Base-by-base conservation (phyloP, 208 protist genomes). In the Wallacemonas sp. region DNA sequence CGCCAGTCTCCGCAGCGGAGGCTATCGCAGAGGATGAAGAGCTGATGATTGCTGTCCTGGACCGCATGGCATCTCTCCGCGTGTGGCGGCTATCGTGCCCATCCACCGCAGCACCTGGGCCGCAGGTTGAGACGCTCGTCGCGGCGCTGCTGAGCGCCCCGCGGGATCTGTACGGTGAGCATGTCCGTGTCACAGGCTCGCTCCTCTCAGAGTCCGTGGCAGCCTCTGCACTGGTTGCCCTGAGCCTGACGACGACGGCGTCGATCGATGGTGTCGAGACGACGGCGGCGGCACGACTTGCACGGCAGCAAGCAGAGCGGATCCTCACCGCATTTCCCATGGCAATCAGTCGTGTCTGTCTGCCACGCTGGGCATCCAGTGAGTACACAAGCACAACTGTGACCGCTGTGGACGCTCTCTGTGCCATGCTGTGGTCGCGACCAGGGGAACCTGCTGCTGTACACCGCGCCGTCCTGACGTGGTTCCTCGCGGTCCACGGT, bases 41-140 rank as follows among this genome's bases (percentile, higher is more conserved):
- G 29, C 19, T 52, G n/a, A 44, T 63, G 57, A 4, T 5, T 8
- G 36, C 34, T 1, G 61, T 78, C 8, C 55, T 81, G 2, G 30
- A 61, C 11, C 17, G 24, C 26, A 75, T 81, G 46, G 33, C 55
- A 5, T 52, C 38, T 39, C 68, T 47, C 6, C 16, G 14, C 21
- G 58, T 61, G 52, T 79, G 74, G 74, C 61, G 46, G 36, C 63
- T 48, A 19, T 24, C 11, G 44, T 5, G 34, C 30, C 11, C 39
- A 69, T 16, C 34, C 66, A 2, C 5, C 4, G 24, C 60, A 38
- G 1, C 61, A 66, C 19, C 16, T 8, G 27, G 5, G 12, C 11
- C 27, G 27, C 48, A 56, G 6, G 48, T n/a, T 8, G 48, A 56
- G 27, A 11, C 26, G 30, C 52, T 58, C 19, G n/a, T 58, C 30